Evolutionary conservation across 768 basidiomycete genomes (phyloP).

Genomic region (Termitomyces sp.): DNA sequence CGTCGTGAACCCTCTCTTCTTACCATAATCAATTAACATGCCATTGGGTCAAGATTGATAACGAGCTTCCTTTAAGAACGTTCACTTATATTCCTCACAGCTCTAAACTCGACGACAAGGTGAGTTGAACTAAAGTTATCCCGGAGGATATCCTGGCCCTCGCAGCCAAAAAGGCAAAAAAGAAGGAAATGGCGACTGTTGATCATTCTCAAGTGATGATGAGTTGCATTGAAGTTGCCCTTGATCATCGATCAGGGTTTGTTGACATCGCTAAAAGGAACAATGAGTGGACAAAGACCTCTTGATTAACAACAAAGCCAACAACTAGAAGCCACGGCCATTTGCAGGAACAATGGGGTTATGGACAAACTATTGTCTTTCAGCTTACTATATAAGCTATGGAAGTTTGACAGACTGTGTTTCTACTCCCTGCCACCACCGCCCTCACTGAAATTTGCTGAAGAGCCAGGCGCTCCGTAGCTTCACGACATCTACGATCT

Average conservation of each 20-base stretch:
- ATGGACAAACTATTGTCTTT: constrained; percentile 5
- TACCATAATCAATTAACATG: constrained; percentile 3
- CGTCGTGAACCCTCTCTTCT: not conserved
- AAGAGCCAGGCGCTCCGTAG: constrained; percentile 16
- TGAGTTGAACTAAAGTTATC: constrained; percentile 28
- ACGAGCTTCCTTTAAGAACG: constrained; percentile 31
- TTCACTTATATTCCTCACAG: constrained; percentile 54
- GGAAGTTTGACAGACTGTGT: not conserved
- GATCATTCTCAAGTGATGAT: constrained; percentile 90
- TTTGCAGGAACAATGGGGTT: constrained; percentile 8
- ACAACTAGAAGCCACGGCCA: not conserved
- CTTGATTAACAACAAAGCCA: not conserved
- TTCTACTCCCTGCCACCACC: not conserved
- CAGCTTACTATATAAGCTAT: constrained; percentile 9
- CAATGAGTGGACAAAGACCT: constrained; percentile 3
- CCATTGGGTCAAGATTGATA: constrained; percentile 30
- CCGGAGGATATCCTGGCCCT: constrained; percentile 95
- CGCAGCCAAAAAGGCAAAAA: constrained; percentile 96
- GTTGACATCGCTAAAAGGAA: not conserved
- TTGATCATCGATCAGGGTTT: constrained; percentile 5
- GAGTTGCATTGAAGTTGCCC: not conserved
- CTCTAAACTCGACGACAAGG: constrained; percentile 56
- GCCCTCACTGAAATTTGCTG: not conserved
- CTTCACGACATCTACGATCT: constrained; percentile 16
- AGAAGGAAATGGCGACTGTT: constrained; percentile 90